A percentile compares a stretch with the other conserved stretches of the same genome.
Conservation (phyloP, 306 rosid genomes). For the Adenanthera pavonina region DNA sequence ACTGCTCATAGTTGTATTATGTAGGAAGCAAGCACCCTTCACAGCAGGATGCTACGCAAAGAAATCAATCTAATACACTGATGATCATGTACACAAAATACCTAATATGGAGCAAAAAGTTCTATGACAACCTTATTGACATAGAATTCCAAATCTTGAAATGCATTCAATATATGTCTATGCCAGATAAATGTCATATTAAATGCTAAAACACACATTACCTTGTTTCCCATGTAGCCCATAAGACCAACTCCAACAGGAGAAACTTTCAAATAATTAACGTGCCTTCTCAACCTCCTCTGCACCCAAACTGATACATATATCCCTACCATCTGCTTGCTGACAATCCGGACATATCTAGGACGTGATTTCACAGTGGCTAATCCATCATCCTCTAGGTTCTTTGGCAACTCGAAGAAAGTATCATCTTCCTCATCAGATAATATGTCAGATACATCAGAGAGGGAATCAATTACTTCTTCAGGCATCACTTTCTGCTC, state of each 20-base stretch:
- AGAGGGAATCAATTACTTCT: constrained; percentile 59
- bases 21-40: too few species aligned
- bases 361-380: constrained; percentile 42
- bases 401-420: constrained; percentile 54
- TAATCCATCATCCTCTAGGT: constrained; percentile 35
- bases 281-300: constrained; percentile 83
- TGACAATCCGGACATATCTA: constrained; percentile 76
- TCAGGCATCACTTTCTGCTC: constrained; percentile 53
- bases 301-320: constrained; percentile 94
- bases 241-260: constrained; percentile 95
- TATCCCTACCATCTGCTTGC: constrained; percentile 99
- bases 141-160: constrained; percentile 10
- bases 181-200: constrained; percentile 29
- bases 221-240: constrained; percentile 99
- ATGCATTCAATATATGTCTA: constrained; percentile 12
- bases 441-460: constrained; percentile 50
- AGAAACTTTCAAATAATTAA: constrained; percentile 84
- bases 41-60: too few species aligned
- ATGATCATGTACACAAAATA: constrained; percentile 7
- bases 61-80: too few species aligned
- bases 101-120: background rate
- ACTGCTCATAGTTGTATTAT: too few species aligned
- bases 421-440: constrained; percentile 60
- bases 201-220: constrained; percentile 41
- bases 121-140: constrained; percentile 1